Percentiles rank a stretch among this genome's conserved stretches.
phyloP scores from a whole-genome alignment of 371 early-diverging fungal species.

The Entomophthora muscae region DNA sequence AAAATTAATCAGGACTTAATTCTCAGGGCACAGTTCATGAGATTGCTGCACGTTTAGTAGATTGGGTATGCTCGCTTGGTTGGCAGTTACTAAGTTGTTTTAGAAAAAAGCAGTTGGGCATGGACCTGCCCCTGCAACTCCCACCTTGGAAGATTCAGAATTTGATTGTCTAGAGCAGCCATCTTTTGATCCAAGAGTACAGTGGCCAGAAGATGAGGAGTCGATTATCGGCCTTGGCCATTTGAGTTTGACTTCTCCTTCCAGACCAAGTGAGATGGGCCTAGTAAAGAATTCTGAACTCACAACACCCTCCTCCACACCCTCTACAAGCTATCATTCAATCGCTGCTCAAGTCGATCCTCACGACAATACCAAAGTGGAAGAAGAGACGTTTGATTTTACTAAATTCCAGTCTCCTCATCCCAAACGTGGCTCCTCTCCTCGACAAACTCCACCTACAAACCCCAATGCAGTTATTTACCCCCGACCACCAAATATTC shows the following conservation, averaged over 20 bases:
- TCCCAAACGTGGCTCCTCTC: background rate
- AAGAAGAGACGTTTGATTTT: background rate
- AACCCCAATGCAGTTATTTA: background rate
- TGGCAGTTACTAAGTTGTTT: background rate
- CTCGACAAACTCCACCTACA: background rate
- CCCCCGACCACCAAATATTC: background rate
- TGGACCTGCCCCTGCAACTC: conserved; percentile 4
- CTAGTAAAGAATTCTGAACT: background rate
- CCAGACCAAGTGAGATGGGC: background rate
- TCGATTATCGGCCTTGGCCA: background rate
- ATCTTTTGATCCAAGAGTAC: background rate
- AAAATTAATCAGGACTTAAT: background rate
- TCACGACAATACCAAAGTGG: too few species aligned
- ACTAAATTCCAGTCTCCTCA: background rate
- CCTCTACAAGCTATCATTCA: background rate
- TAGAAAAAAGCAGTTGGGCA: conserved; percentile 1
- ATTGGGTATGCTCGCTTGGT: background rate
- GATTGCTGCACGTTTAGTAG: background rate
- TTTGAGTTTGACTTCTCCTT: too few species aligned
- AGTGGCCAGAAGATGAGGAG: background rate
- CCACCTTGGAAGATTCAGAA: background rate
- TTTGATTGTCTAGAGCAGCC: background rate
- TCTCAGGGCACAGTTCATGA: background rate
- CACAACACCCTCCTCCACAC: background rate
- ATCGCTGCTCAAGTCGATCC: background rate